These are phyloP conservation scores for Vanderwaltozyma polyspora DNA, from an alignment of 805 yeast species.

Conservation along the genomic window DNA sequence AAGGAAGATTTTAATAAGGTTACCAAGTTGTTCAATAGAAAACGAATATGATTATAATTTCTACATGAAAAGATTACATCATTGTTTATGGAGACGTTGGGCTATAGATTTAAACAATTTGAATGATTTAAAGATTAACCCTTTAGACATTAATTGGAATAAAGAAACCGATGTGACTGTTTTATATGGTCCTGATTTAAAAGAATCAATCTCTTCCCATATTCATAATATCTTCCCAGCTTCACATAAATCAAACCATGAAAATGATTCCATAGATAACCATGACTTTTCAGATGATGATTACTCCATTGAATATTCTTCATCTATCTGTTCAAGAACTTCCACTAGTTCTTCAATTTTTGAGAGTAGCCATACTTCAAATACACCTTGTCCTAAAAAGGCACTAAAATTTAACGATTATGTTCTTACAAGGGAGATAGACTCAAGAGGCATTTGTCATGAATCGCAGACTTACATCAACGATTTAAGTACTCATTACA, in stretches of 20 bases:
- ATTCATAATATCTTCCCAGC: not conserved
- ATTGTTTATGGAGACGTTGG: constrained; percentile 95
- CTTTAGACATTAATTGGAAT: constrained; percentile 83
- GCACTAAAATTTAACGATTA: constrained; percentile 4
- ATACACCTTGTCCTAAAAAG: not conserved
- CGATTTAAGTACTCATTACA: constrained; percentile 1
- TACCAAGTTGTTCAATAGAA: constrained; percentile 28
- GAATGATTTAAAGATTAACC: constrained; percentile 46
- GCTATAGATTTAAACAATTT: constrained; percentile 60
- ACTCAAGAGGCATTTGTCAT: constrained; percentile 4
- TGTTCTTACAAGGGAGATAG: constrained; percentile 8
- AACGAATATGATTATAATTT: constrained; percentile 21
- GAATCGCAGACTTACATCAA: constrained; percentile 5
- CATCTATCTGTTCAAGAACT: constrained; percentile 1
- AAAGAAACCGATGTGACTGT: constrained; percentile 92
- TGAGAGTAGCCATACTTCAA: not conserved
- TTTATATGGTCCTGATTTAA: constrained; percentile 72
- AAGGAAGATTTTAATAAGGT: not conserved
- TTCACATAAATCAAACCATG: not conserved
- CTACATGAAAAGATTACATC: constrained; percentile 45
- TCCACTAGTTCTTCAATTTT: not conserved
- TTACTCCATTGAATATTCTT: constrained; percentile 1
- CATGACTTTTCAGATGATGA: constrained; percentile 1
- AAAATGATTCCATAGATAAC: not conserved
- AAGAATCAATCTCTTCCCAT: not conserved